These are phyloP conservation scores for Psilocybe azurescens DNA, from an alignment of 768 basidiomycete genomes.

Conservation along the genomic window DNA sequence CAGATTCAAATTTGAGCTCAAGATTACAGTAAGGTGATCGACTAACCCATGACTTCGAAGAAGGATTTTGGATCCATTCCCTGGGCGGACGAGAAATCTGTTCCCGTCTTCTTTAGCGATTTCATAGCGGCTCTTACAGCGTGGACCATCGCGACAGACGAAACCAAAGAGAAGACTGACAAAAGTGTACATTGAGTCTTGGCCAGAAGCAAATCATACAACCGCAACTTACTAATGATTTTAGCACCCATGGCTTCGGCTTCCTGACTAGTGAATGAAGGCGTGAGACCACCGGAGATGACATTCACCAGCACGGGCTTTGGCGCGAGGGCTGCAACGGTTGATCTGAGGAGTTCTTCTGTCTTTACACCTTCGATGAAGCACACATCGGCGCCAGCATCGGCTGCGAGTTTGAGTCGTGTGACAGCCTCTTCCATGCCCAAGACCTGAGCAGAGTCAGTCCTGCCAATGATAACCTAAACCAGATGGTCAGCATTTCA, in stretches of 20 bases:
- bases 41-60: slow-evolving; percentile 78
- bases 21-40: background rate
- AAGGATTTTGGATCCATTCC: slow-evolving; percentile 82
- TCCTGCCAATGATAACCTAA: slow-evolving; percentile 75
- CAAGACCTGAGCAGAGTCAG: slow-evolving; percentile 78
- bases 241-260: slow-evolving; percentile 76
- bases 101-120: slow-evolving; percentile 77
- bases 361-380: slow-evolving; percentile 83
- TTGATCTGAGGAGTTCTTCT: slow-evolving; percentile 63
- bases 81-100: slow-evolving; percentile 61
- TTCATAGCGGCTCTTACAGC: slow-evolving; percentile 81
- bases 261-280: slow-evolving; percentile 71
- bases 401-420: slow-evolving; percentile 72
- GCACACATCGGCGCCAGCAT: slow-evolving; percentile 79
- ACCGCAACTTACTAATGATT: slow-evolving; percentile 64
- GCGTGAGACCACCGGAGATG: slow-evolving; percentile 79
- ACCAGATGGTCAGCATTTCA: background rate
- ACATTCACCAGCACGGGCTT: slow-evolving; percentile 83
- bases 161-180: slow-evolving; percentile 76
- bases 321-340: slow-evolving; percentile 71
- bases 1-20: slow-evolving; percentile 50
- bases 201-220: slow-evolving; percentile 29
- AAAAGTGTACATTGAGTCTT: background rate
- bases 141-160: slow-evolving; percentile 78
- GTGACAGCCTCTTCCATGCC: slow-evolving; percentile 79